Evolutionary conservation across 768 basidiomycete genomes (phyloP).

Genomic region (Podaxis sp.): DNA sequence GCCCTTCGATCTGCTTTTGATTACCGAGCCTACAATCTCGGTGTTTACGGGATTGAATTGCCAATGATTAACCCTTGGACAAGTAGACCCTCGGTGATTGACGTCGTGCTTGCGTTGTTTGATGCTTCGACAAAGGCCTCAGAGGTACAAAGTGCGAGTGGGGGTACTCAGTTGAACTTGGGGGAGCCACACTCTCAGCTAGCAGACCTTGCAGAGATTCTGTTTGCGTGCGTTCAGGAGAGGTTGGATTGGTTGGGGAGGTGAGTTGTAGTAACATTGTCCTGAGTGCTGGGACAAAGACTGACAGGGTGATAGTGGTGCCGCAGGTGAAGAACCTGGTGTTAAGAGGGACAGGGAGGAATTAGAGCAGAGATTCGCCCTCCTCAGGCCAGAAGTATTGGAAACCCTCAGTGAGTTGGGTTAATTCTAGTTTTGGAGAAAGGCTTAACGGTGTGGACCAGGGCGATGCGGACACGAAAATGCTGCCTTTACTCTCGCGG

Average conservation of each 20-base stretch:
- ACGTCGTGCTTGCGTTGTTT: constrained; percentile 69
- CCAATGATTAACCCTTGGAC: constrained; percentile 83
- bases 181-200: constrained; percentile 49
- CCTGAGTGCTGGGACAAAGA: not conserved
- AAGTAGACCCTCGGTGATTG: constrained; percentile 61
- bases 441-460: constrained; percentile 22
- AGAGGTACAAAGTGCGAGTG: constrained; percentile 29
- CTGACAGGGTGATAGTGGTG: constrained; percentile 17
- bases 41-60: constrained; percentile 73
- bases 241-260: constrained; percentile 65
- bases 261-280: constrained; percentile 24
- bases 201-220: constrained; percentile 55
- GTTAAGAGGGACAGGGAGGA: constrained; percentile 52
- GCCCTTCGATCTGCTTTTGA: constrained; percentile 68
- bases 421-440: not conserved
- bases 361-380: constrained; percentile 62
- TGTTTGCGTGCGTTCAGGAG: constrained; percentile 67
- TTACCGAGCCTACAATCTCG: constrained; percentile 67
- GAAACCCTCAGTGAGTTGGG: constrained; percentile 69
- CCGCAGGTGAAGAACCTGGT: constrained; percentile 43
- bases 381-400: constrained; percentile 71
- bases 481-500: constrained; percentile 79
- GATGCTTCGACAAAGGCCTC: constrained; percentile 51
- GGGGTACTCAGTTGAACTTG: constrained; percentile 18
- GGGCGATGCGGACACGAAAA: constrained; percentile 63